A percentile compares a stretch with the other conserved stretches of the same genome.
These are phyloP conservation scores for Artomyces pyxidatus DNA, from an alignment of 768 basidiomycete genomes.

Conservation along the genomic window DNA sequence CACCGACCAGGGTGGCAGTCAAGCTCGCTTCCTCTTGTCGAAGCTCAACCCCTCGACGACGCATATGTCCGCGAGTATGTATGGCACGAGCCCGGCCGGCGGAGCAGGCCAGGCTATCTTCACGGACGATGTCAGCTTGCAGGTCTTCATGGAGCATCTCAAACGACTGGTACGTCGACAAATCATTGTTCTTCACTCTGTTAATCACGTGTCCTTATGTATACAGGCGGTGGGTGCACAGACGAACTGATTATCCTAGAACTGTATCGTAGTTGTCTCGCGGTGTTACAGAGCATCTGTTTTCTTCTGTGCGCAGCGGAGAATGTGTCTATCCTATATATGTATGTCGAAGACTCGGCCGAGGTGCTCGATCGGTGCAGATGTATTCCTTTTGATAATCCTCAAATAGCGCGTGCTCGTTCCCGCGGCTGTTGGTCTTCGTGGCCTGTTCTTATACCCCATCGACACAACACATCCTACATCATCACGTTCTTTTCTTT, in stretches of 20 bases:
- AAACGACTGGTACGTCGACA: slow-evolving; percentile 77
- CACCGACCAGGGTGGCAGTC: slow-evolving; percentile 94
- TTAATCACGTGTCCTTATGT: not conserved
- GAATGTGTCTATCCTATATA: slow-evolving; percentile 13
- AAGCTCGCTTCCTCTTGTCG: slow-evolving; percentile 94
- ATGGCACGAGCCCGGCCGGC: slow-evolving; percentile 64
- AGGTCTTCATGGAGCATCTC: slow-evolving; percentile 96
- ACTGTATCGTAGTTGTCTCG: not conserved
- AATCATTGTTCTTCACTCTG: not conserved
- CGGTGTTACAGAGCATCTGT: not conserved
- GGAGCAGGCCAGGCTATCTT: slow-evolving; percentile 87
- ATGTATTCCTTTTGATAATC: slow-evolving; percentile 10
- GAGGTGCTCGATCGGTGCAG: slow-evolving; percentile 3
- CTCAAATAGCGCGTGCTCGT: not conserved
- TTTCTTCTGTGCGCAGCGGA: not conserved
- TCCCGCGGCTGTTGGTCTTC: not conserved
- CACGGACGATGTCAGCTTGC: slow-evolving; percentile 96
- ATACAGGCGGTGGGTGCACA: slow-evolving; percentile 16
- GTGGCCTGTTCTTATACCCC: not conserved
- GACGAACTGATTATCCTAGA: slow-evolving; percentile 11
- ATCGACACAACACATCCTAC: not conserved
- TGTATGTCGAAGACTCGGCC: slow-evolving; percentile 6
- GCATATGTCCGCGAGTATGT: slow-evolving; percentile 89
- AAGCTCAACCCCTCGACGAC: slow-evolving; percentile 98
- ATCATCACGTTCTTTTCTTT: not conserved